Evolutionary conservation across 208 protist genomes (phyloP).

Genomic region (Herpetomonas samuelpessoai): DNA sequence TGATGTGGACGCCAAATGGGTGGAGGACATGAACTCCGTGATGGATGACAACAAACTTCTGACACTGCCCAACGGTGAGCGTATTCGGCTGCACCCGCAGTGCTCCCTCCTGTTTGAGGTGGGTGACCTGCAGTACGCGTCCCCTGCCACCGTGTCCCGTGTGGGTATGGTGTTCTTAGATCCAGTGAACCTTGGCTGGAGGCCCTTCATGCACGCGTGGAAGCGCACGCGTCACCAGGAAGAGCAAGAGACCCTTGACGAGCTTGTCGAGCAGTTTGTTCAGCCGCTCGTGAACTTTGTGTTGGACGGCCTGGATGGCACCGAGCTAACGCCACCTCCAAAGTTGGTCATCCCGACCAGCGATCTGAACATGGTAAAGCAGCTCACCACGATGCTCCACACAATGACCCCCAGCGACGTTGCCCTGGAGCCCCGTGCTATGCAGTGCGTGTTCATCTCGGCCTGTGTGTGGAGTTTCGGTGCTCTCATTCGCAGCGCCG

Average conservation of each 20-base stretch:
- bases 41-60: conserved; percentile 99
- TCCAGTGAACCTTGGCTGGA: conserved; percentile 97
- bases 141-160: conserved; percentile 98
- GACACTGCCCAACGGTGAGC: conserved; percentile 98
- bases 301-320: conserved; percentile 89
- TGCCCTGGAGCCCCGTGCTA: conserved; percentile 80
- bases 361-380: conserved; percentile 93
- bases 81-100: conserved; percentile 95
- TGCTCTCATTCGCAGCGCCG: conserved; percentile 67
- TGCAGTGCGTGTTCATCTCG: conserved; percentile 97
- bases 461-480: conserved; percentile 97
- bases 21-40: conserved; percentile 99
- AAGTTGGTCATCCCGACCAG: conserved; percentile 84
- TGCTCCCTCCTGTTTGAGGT: conserved; percentile 98
- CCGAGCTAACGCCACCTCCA: conserved; percentile 56
- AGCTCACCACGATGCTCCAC: conserved; percentile 93
- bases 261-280: conserved; percentile 95
- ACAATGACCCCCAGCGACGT: conserved; percentile 74
- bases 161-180: conserved; percentile 99
- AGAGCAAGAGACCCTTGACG: conserved; percentile 89
- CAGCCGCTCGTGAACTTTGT: conserved; percentile 89
- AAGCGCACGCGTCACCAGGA: conserved; percentile 77
- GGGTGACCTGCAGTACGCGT: conserved; percentile 98
- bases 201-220: conserved; percentile 94
- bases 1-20: conserved; percentile 99